A percentile compares a stretch with the other conserved stretches of the same genome.
Evolutionary conservation across 2,329 filamentous ascomycete species (phyloP).

Genomic region (Arthrobotrys pseudoclavata): DNA sequence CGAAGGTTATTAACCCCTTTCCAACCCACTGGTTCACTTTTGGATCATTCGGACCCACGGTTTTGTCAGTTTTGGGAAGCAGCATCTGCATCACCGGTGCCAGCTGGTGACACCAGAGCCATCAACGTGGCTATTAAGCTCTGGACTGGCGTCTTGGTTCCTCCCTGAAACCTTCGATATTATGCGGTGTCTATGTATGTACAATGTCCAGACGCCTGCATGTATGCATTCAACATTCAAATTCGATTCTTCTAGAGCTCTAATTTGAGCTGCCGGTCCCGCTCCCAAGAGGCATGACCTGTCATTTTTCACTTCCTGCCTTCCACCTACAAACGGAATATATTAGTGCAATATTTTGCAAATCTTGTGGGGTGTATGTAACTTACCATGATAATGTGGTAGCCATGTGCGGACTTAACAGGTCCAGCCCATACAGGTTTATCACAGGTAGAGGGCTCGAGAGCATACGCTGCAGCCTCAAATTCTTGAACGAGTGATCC

Average conservation of each 20-base stretch:
- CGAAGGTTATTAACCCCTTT: constrained; percentile 25
- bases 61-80: constrained; percentile 37
- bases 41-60: constrained; percentile 21
- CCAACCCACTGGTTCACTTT: neutral
- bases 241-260: constrained; percentile 18
- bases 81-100: constrained; percentile 36
- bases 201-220: constrained; percentile 8
- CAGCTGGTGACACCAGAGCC: constrained; percentile 23
- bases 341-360: constrained; percentile 37
- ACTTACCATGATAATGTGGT: constrained; percentile 59
- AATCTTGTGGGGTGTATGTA: constrained; percentile 15
- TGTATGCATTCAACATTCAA: constrained; percentile 25
- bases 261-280: constrained; percentile 16
- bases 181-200: constrained; percentile 28
- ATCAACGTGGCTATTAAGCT: constrained; percentile 30
- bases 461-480: constrained; percentile 62
- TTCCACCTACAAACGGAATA: constrained; percentile 48
- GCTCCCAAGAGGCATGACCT: constrained; percentile 9
- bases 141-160: constrained; percentile 13
- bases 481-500: constrained; percentile 62
- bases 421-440: constrained; percentile 62
- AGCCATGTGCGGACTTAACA: constrained; percentile 63
- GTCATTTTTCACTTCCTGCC: constrained; percentile 51
- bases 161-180: constrained; percentile 36
- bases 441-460: constrained; percentile 62